Evolutionary conservation across 2,329 filamentous ascomycete species (phyloP).

Genomic region (Colletotrichum sp.): DNA sequence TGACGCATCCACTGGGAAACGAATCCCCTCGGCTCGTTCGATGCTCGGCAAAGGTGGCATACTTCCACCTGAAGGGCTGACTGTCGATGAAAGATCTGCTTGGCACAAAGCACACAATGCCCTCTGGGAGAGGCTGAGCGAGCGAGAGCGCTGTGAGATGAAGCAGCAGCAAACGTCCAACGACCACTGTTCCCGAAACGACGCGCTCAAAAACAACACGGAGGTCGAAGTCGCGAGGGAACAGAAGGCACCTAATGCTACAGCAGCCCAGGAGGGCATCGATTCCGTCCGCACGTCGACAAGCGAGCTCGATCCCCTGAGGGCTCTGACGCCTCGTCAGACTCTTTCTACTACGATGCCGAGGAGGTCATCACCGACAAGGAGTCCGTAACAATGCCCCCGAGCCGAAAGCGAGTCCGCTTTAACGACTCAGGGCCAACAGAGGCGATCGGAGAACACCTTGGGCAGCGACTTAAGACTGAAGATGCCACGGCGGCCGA

Average conservation of each 20-base stretch:
- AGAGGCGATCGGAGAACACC: no score
- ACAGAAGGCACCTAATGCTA: rapidly evolving
- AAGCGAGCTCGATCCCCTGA: background rate
- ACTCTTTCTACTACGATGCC: background rate
- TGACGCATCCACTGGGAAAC: background rate
- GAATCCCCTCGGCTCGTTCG: background rate
- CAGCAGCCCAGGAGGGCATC: background rate
- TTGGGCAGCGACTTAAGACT: background rate
- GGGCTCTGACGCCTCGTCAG: background rate
- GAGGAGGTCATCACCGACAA: background rate
- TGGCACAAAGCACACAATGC: background rate
- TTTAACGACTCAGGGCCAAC: background rate
- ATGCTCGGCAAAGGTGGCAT: background rate
- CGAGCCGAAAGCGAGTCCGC: background rate
- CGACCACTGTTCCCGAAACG: background rate
- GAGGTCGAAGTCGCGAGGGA: background rate
- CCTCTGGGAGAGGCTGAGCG: background rate
- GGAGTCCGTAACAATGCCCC: background rate
- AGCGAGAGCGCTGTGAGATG: background rate
- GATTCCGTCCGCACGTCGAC: background rate
- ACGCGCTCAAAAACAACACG: background rate
- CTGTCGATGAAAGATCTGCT: background rate
- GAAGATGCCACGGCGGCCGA: background rate
- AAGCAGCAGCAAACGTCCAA: background rate
- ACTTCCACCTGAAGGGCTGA: background rate